These are phyloP conservation scores for Silene vulgaris DNA, from an alignment of 179 eudicot species.

Conservation along the genomic window DNA sequence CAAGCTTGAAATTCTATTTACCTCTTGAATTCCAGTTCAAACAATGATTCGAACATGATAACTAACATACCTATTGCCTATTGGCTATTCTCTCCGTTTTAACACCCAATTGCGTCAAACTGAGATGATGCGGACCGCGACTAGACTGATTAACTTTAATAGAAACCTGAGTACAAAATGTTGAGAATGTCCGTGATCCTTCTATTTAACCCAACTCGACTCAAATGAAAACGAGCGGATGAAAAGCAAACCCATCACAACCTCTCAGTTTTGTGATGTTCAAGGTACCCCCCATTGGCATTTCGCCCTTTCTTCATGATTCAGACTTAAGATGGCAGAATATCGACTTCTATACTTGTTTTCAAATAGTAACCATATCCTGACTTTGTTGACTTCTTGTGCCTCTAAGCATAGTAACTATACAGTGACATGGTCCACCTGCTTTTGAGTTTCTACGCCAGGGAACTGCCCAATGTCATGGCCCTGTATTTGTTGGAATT, in stretches of 20 bases:
- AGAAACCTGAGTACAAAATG: neutral
- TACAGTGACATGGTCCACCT: conserved; percentile 24
- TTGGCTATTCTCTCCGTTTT: no score
- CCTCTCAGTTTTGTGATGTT: neutral
- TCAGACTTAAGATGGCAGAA: conserved; percentile 3
- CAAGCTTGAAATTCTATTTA: no score
- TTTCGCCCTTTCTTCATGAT: neutral
- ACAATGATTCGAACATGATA: no score
- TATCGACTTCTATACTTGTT: neutral
- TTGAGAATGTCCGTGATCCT: neutral
- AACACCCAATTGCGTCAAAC: no score
- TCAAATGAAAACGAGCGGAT: no score
- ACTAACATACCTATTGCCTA: no score
- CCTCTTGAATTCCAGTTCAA: no score
- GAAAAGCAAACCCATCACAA: no score
- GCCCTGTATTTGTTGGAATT: conserved; percentile 57
- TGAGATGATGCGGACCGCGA: no score
- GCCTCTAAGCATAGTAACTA: conserved; percentile 19
- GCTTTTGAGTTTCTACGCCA: conserved; percentile 43
- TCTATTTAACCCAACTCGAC: neutral
- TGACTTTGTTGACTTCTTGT: neutral
- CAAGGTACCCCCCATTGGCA: conserved; percentile 10
- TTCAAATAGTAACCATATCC: no score
- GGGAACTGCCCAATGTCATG: conserved; percentile 91
- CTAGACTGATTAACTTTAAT: neutral